A percentile compares a stretch with the other conserved stretches of the same genome.
phyloP scores from a whole-genome alignment of 2,329 filamentous ascomycete species.

The Beauveria australis region DNA sequence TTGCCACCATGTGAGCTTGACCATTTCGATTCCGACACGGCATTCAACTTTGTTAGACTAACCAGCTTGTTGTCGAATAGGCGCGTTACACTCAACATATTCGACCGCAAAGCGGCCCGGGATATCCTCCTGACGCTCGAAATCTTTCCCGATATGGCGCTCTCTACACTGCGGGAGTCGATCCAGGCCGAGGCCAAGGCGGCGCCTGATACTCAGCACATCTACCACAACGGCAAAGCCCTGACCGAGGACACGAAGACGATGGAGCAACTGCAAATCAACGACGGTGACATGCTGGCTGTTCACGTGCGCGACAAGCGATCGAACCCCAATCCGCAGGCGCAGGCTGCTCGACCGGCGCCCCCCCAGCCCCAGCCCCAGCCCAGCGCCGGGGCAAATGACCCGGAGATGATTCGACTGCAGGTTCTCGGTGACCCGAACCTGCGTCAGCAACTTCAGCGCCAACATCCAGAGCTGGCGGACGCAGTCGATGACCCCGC shows the following conservation, averaged over 20 bases:
- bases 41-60: not conserved
- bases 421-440: conserved; percentile 73
- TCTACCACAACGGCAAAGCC: conserved; percentile 83
- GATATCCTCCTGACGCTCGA: conserved; percentile 75
- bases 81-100: conserved; percentile 82
- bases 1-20: conserved; percentile 10
- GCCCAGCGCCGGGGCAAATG: conserved; percentile 35
- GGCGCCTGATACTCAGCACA: conserved; percentile 63
- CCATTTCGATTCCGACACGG: not conserved
- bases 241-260: conserved; percentile 73
- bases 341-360: conserved; percentile 29
- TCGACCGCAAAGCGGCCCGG: conserved; percentile 61
- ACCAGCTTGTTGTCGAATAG: conserved; percentile 35
- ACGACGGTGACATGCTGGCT: conserved; percentile 86
- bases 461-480: conserved; percentile 68
- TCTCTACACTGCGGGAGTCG: conserved; percentile 79
- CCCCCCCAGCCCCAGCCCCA: conserved; percentile 26
- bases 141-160: conserved; percentile 71
- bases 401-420: conserved; percentile 75
- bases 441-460: conserved; percentile 61
- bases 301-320: conserved; percentile 64
- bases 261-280: conserved; percentile 70
- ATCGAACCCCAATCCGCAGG: conserved; percentile 11
- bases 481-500: conserved; percentile 66
- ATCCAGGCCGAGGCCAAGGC: conserved; percentile 78